phyloP scores from a whole-genome alignment of 139 green algal genomes.

The Chlamydomonas eustigma region DNA sequence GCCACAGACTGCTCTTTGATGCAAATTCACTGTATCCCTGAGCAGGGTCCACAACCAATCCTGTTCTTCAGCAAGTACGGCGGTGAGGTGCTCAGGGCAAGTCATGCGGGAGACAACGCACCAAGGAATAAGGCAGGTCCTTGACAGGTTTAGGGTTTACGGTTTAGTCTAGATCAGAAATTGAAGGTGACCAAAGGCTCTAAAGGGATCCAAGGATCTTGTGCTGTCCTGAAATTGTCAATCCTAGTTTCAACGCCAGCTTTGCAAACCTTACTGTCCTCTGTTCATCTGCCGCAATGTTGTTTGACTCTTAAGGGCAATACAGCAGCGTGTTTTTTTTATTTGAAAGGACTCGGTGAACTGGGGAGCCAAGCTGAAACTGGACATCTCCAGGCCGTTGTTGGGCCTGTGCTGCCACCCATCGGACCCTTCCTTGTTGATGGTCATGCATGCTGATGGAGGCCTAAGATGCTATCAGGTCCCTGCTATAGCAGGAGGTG shows the following conservation, averaged over 20 bases:
- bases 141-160: too few species aligned
- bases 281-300: too few species aligned
- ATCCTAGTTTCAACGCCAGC: too few species aligned
- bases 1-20: too few species aligned
- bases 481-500: neutral
- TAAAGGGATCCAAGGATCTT: too few species aligned
- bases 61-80: conserved; percentile 13
- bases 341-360: neutral
- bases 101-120: neutral
- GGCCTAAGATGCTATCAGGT: neutral
- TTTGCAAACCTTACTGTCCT: too few species aligned
- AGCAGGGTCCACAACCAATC: neutral
- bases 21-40: too few species aligned
- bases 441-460: conserved; percentile 1
- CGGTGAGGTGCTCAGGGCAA: neutral
- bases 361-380: conserved; percentile 16
- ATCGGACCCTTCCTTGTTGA: neutral
- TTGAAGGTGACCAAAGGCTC: too few species aligned
- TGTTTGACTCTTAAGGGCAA: too few species aligned
- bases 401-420: neutral
- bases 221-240: too few species aligned
- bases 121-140: neutral
- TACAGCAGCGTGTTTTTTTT: too few species aligned
- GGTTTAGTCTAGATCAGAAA: too few species aligned
- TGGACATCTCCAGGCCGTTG: neutral